Percentiles rank a stretch among this genome's conserved stretches.
Evolutionary conservation across 148 eudicot genomes (phyloP).

Genomic region (Rhododendron williamsianum): DNA sequence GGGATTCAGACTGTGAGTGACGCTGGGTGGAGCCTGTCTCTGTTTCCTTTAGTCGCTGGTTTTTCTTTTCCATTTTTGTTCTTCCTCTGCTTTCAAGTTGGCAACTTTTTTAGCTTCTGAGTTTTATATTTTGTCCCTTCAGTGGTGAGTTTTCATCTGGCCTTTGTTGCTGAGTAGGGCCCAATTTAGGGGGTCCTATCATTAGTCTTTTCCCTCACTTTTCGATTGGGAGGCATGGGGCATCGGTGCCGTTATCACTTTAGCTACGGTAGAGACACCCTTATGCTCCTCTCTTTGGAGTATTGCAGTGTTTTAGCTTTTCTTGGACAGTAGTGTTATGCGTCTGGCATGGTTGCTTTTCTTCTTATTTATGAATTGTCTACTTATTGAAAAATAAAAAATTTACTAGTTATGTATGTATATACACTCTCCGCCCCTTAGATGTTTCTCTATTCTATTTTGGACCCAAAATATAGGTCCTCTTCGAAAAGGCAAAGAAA

Average conservation of each 20-base stretch:
- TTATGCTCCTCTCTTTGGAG: background rate
- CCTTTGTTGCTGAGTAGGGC: background rate
- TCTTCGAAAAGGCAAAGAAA: background rate
- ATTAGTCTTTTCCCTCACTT: background rate
- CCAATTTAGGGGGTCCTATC: background rate
- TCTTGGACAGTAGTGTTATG: background rate
- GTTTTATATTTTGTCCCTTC: background rate
- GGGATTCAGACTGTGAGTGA: background rate
- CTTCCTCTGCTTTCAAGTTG: background rate
- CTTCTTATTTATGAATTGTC: background rate
- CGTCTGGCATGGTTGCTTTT: background rate
- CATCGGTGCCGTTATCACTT: background rate
- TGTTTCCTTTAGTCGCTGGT: background rate
- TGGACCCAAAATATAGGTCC: background rate
- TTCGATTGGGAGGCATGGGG: background rate
- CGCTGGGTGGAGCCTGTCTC: background rate
- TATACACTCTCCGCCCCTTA: background rate
- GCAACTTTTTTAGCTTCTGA: background rate
- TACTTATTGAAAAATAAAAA: background rate
- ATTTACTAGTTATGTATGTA: background rate
- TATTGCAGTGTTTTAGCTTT: background rate
- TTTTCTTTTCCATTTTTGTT: background rate
- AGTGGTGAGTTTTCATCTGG: background rate
- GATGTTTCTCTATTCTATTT: background rate
- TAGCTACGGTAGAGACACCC: background rate